Conservation (phyloP, 176 grass and related monocot genomes). For the Musa troglodytarum region DNA sequence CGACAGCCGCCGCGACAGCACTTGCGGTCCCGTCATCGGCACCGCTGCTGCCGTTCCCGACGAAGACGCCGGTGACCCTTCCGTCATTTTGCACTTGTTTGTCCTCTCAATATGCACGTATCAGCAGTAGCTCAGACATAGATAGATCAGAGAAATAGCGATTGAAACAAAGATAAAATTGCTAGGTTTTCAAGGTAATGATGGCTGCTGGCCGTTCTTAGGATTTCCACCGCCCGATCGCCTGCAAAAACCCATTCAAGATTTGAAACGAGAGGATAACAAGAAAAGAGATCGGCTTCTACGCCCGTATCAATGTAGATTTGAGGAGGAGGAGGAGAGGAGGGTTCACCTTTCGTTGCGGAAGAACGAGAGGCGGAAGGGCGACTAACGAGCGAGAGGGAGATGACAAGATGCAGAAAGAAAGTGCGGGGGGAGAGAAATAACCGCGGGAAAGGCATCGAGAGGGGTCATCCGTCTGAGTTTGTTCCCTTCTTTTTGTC, state of each 20-base stretch:
- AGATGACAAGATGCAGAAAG: background rate
- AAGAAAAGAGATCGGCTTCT: background rate
- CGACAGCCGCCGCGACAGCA: slow-evolving; percentile 53
- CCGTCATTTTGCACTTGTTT: slow-evolving; percentile 26
- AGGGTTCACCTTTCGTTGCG: background rate
- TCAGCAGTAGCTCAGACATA: slow-evolving; percentile 12
- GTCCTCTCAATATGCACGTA: slow-evolving; percentile 11
- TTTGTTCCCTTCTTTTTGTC: background rate
- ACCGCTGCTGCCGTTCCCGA: slow-evolving; percentile 10
- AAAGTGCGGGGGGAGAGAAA: background rate
- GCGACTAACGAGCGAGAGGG: background rate
- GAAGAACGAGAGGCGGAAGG: background rate
- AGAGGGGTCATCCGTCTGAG: too few relatives aligned
- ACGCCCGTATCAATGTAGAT: background rate
- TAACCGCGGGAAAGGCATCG: too few relatives aligned
- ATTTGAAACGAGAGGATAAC: background rate
- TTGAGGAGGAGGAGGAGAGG: slow-evolving; percentile 10
- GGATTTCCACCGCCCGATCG: background rate
- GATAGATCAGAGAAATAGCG: too few relatives aligned
- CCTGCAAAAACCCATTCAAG: background rate
- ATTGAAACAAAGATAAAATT: too few relatives aligned
- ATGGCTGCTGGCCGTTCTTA: too few relatives aligned
- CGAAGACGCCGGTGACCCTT: slow-evolving; percentile 17
- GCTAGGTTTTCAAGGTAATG: too few relatives aligned
- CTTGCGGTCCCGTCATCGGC: slow-evolving; percentile 23